Evolutionary conservation across 495 filamentous ascomycete genomes (phyloP).

Genomic region (Margaritispora aquatica): DNA sequence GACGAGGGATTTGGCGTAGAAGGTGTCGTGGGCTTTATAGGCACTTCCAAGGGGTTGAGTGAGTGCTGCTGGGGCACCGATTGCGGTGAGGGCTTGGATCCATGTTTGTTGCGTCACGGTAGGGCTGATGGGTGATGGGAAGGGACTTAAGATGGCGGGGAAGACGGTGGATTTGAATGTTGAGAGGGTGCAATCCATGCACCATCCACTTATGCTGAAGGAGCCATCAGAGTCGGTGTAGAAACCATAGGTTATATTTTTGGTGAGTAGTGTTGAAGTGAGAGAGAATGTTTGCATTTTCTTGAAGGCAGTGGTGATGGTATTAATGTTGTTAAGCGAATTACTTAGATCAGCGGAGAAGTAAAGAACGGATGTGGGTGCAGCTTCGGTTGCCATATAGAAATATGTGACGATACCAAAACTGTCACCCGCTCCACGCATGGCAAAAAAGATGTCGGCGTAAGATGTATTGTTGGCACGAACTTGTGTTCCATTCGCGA

Average conservation of each 20-base stretch:
- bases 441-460: constrained; percentile 31
- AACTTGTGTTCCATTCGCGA: constrained; percentile 25
- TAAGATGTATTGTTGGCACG: background rate
- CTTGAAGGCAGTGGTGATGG: constrained; percentile 36
- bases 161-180: constrained; percentile 38
- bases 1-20: constrained; percentile 45
- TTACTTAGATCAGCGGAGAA: constrained; percentile 41
- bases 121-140: constrained; percentile 4
- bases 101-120: constrained; percentile 2
- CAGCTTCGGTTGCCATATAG: constrained; percentile 50
- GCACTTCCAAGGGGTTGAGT: constrained; percentile 24
- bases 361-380: constrained; percentile 46
- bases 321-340: constrained; percentile 34
- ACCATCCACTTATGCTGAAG: constrained; percentile 31
- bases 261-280: constrained; percentile 41
- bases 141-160: constrained; percentile 29
- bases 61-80: constrained; percentile 22
- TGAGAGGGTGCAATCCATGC: constrained; percentile 22
- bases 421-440: constrained; percentile 53
- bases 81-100: constrained; percentile 33
- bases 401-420: constrained; percentile 62
- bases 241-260: constrained; percentile 46
- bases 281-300: constrained; percentile 45
- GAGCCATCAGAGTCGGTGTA: constrained; percentile 36
- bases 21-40: constrained; percentile 37